Percentiles rank a stretch among this genome's conserved stretches.
These are phyloP conservation scores for Thelephora terrestris DNA, from an alignment of 1,284 basidiomycete genomes.

Conservation along the genomic window DNA sequence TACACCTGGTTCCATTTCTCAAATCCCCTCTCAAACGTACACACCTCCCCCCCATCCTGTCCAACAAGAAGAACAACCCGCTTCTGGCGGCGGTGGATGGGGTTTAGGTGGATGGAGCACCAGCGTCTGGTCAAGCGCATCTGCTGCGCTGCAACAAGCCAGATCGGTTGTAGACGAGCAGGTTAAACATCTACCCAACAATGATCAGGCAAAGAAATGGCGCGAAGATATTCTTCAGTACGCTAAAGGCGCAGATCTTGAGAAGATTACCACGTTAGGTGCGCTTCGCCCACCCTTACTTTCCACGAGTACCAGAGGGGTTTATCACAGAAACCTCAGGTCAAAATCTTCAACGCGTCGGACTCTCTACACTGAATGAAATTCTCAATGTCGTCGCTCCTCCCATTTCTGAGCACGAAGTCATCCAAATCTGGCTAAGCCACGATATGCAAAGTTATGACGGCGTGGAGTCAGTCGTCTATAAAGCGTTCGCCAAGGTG, in stretches of 20 bases:
- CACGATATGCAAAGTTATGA: constrained; percentile 97
- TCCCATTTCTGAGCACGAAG: constrained; percentile 96
- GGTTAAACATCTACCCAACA: constrained; percentile 72
- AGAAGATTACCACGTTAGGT: constrained; percentile 54
- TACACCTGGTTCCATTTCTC: constrained; percentile 26
- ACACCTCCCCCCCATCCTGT: constrained; percentile 25
- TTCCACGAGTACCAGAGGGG: constrained; percentile 1
- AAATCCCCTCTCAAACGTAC: constrained; percentile 9
- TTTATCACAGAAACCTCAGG: constrained; percentile 33
- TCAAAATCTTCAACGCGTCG: constrained; percentile 78
- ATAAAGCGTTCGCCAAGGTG: constrained; percentile 73
- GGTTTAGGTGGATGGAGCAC: constrained; percentile 46
- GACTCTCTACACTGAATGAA: constrained; percentile 80
- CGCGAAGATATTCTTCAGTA: constrained; percentile 38
- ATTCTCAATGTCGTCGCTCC: constrained; percentile 95
- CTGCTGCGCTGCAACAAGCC: constrained; percentile 81
- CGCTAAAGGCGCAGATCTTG: constrained; percentile 50
- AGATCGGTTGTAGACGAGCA: constrained; percentile 84
- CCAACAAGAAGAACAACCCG: constrained; percentile 13
- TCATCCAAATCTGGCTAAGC: constrained; percentile 90
- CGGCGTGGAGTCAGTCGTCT: constrained; percentile 93
- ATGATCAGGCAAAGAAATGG: constrained; percentile 77
- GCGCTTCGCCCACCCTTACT: constrained; percentile 12
- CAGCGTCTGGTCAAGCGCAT: constrained; percentile 80
- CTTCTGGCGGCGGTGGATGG: constrained; percentile 35